Evolutionary conservation across 2,329 filamentous ascomycete genomes (phyloP).

Genomic region (Cytospora paraplurivora): DNA sequence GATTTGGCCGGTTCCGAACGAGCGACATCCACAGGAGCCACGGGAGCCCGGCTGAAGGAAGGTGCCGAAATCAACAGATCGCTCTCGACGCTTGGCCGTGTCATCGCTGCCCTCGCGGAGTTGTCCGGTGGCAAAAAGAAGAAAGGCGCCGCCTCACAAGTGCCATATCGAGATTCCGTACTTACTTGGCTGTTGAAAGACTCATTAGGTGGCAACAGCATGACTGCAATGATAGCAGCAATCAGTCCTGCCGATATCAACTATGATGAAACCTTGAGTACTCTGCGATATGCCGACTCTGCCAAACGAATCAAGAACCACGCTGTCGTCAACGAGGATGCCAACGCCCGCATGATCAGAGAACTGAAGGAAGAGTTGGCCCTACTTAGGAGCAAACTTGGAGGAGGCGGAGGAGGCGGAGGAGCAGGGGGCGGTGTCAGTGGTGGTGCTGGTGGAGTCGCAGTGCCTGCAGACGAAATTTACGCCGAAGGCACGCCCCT

Average conservation of each 20-base stretch:
- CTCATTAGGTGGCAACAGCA: conserved; percentile 94
- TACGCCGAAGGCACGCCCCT: conserved; percentile 91
- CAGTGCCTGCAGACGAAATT: conserved; percentile 70
- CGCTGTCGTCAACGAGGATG: conserved; percentile 97
- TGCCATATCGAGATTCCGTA: conserved; percentile 96
- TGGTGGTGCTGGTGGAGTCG: conserved; percentile 44
- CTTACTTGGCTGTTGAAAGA: conserved; percentile 97
- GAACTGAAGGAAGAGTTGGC: conserved; percentile 95
- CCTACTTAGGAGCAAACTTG: conserved; percentile 82
- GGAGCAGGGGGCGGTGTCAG: conserved; percentile 44
- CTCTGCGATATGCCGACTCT: conserved; percentile 92
- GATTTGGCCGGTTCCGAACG: conserved; percentile 97
- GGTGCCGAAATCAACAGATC: conserved; percentile 98
- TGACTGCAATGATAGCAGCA: conserved; percentile 99
- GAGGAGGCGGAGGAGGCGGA: conserved; percentile 47
- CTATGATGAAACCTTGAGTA: conserved; percentile 96
- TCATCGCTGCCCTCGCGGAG: conserved; percentile 94
- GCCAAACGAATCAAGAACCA: conserved; percentile 99
- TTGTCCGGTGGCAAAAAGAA: conserved; percentile 83
- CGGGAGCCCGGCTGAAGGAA: conserved; percentile 91
- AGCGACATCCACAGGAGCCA: conserved; percentile 95
- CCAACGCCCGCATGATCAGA: conserved; percentile 97
- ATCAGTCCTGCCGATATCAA: conserved; percentile 99
- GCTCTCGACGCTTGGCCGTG: conserved; percentile 91
- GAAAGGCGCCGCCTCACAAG: conserved; percentile 72